Base-by-base conservation (phyloP, 148 eudicot species). In the Agrostemma githago region DNA sequence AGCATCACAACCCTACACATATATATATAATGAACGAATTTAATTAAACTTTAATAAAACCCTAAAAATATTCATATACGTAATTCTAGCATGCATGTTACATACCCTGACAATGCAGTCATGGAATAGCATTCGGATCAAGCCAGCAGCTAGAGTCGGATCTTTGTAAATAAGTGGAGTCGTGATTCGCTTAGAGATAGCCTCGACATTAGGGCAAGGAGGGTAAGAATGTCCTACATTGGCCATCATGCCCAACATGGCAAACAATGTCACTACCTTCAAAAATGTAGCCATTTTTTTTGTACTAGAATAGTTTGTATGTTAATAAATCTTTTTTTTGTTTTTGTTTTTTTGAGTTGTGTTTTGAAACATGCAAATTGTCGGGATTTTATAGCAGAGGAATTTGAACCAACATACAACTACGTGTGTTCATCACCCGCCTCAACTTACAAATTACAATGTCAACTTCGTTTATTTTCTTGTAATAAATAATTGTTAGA, bases 1-100 rank as follows among this genome's bases (percentile, higher is more conserved):
- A 5, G 76, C 88, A 65, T 86, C 88, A 42, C 88, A 86, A n/a
- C 88, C 88, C 88, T 85, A 53, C 60, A 51, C 34, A 51, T 12
- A 51, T 51, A 51, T 51, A 15, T 51, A 51, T 51, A 15, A 38
- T 51, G 16, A 51, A 51, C 1, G 34, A 26, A 26, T n/a, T n/a
- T n/a, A n/a, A n/a, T n/a, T 11, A 11, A 3, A 51, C 12, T 8
- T 1, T 48, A 48, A 48, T 26, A 10, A 48, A 8, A 72, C 19
- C 26, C 34, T 26, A 26, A 26, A 0, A 26, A 26, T 26, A 26
- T 26, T 26, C 34, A 26, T 1, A 26, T 26, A 26, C 34, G 34
- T 26, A 26, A 0, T 26, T 26, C 20, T 21, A 19, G 56, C n/a
- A 68, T 20, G 37, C 10, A 68, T 8, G 4, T 1, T 41, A 65